Evolutionary conservation across 139 green algal genomes (phyloP).

Genomic region (Chlorella sp.): DNA sequence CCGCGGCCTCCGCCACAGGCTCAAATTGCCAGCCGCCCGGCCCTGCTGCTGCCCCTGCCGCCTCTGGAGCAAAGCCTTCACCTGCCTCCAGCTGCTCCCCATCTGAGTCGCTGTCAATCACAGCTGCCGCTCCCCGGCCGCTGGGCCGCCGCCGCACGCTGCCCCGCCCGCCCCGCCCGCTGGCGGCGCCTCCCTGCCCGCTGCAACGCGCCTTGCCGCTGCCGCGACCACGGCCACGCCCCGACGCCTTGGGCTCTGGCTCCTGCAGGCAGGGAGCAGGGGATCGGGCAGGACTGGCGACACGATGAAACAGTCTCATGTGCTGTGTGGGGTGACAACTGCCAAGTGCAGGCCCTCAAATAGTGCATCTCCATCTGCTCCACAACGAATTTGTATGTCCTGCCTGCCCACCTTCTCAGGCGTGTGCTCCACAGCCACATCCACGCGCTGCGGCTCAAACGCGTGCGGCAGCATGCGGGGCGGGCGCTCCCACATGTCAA

Average conservation of each 20-base stretch:
- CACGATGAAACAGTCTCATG: too few species aligned
- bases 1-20: slow-evolving; percentile 20
- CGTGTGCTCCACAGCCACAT: slow-evolving; percentile 41
- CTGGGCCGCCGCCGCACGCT: not conserved
- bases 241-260: slow-evolving; percentile 8
- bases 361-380: too few species aligned
- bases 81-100: not conserved
- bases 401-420: slow-evolving; percentile 27
- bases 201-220: slow-evolving; percentile 1
- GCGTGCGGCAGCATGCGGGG: slow-evolving; percentile 66
- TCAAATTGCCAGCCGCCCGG: slow-evolving; percentile 8
- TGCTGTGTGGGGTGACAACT: too few species aligned
- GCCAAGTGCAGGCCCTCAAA: too few species aligned
- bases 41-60: not conserved
- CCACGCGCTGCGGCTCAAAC: slow-evolving; percentile 19
- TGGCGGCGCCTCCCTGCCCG: not conserved
- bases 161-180: not conserved
- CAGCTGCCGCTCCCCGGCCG: not conserved
- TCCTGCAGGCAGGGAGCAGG: not conserved
- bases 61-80: not conserved
- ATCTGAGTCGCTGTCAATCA: slow-evolving; percentile 24
- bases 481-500: slow-evolving; percentile 40
- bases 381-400: too few species aligned
- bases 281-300: too few species aligned
- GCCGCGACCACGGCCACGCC: slow-evolving; percentile 21